Evolutionary conservation across 768 basidiomycete species (phyloP).

Genomic region (Leccinellum albellum): DNA sequence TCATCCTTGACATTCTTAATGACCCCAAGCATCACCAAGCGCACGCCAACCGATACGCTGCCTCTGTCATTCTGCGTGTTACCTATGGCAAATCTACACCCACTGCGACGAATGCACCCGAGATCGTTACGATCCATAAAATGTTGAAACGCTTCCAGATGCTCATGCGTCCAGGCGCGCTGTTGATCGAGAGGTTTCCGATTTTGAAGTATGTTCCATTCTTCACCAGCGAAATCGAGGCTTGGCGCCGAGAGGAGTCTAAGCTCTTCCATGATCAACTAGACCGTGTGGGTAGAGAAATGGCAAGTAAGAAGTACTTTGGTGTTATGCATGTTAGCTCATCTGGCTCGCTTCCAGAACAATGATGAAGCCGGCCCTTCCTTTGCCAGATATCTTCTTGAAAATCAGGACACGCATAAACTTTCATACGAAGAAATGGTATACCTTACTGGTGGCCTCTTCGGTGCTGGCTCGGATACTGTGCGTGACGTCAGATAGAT

Average conservation of each 20-base stretch:
- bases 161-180: conserved; percentile 35
- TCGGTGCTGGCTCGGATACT: conserved; percentile 65
- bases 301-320: conserved; percentile 39
- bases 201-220: conserved; percentile 51
- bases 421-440: conserved; percentile 56
- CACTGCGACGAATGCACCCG: conserved; percentile 27
- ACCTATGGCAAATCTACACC: conserved; percentile 35
- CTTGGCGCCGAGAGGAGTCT: conserved; percentile 55
- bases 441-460: conserved; percentile 62
- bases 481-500: conserved; percentile 20
- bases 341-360: conserved; percentile 10
- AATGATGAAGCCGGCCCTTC: conserved; percentile 31
- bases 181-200: conserved; percentile 35
- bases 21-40: conserved; percentile 46
- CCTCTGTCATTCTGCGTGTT: conserved; percentile 33
- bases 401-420: conserved; percentile 50
- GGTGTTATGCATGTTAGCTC: background rate
- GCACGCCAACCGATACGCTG: conserved; percentile 46
- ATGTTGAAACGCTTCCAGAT: conserved; percentile 34
- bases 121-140: conserved; percentile 33
- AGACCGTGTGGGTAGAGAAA: conserved; percentile 39
- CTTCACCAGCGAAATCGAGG: conserved; percentile 53
- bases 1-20: conserved; percentile 29
- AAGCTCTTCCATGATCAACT: conserved; percentile 53
- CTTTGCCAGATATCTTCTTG: conserved; percentile 57